A percentile compares a stretch with the other conserved stretches of the same genome.
Evolutionary conservation across 352 stramenopile genomes (phyloP).

Genomic region (Pythium biforme): DNA sequence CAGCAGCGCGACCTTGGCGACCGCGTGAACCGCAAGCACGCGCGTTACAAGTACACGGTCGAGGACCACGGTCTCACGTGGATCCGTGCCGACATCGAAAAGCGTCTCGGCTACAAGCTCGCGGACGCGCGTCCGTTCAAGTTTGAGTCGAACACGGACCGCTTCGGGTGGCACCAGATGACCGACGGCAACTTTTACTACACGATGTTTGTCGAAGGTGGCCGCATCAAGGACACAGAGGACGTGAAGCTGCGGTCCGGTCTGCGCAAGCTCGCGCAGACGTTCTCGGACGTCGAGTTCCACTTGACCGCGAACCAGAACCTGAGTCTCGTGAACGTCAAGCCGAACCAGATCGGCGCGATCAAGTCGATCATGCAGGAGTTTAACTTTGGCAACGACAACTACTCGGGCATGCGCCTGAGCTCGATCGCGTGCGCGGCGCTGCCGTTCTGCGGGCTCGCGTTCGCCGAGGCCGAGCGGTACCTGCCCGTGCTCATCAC

Average conservation of each 20-base stretch:
- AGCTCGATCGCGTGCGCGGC: constrained; percentile 95
- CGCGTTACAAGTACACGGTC: constrained; percentile 98
- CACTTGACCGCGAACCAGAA: constrained; percentile 96
- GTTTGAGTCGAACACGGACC: constrained; percentile 67
- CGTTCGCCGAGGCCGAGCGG: constrained; percentile 96
- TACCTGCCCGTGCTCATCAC: constrained; percentile 93
- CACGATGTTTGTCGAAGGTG: constrained; percentile 86
- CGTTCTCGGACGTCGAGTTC: constrained; percentile 90
- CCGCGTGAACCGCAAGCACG: constrained; percentile 95
- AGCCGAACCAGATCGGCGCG: constrained; percentile 84
- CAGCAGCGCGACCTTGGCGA: constrained; percentile 96
- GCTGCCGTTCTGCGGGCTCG: constrained; percentile 95
- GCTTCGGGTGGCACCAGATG: constrained; percentile 76
- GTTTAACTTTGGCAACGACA: constrained; percentile 90
- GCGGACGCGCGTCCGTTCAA: constrained; percentile 77
- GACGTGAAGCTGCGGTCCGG: constrained; percentile 85
- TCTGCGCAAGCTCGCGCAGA: constrained; percentile 91
- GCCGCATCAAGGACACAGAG: constrained; percentile 92
- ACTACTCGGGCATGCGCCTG: constrained; percentile 74
- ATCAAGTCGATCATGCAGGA: constrained; percentile 92
- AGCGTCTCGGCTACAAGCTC: constrained; percentile 93
- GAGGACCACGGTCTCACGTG: constrained; percentile 95
- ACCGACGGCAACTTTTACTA: constrained; percentile 72
- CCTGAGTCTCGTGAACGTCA: constrained; percentile 93
- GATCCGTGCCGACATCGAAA: constrained; percentile 93